Evolutionary conservation across 2,329 filamentous ascomycete species (phyloP).

Genomic region (Alternaria arbusti): DNA sequence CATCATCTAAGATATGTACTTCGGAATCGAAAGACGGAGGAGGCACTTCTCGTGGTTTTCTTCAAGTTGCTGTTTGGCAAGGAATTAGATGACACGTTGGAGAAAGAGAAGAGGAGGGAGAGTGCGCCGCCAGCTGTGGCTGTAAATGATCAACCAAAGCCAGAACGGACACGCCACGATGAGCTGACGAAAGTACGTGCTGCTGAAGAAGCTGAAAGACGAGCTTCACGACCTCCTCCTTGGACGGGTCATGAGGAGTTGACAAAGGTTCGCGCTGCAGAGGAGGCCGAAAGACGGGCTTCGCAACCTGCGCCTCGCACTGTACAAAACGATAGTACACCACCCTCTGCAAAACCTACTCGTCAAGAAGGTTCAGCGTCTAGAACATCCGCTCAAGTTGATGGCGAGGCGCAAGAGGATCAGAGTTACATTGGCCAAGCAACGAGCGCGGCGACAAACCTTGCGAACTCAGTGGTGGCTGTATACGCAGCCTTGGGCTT

Average conservation of each 20-base stretch:
- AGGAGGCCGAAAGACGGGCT: not conserved
- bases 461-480: conserved; percentile 37
- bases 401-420: conserved; percentile 10
- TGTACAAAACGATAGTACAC: not conserved
- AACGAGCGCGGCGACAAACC: conserved; percentile 15
- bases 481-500: conserved; percentile 39
- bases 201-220: not conserved
- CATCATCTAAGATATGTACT: conserved; percentile 56
- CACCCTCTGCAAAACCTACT: not conserved
- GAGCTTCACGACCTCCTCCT: not conserved
- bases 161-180: not conserved
- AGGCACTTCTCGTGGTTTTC: conserved; percentile 54
- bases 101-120: conserved; percentile 8
- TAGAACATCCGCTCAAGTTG: not conserved
- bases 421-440: conserved; percentile 15
- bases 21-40: conserved; percentile 50
- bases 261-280: not conserved
- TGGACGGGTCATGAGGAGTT: not conserved
- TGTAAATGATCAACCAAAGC: not conserved
- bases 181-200: not conserved
- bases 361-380: not conserved
- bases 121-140: not conserved
- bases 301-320: not conserved
- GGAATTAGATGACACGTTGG: conserved; percentile 47
- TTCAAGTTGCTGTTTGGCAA: conserved; percentile 55